Evolutionary conservation across 257 asterid genomes (phyloP), one percentile per base, ranked within the genome.

Genomic region (Nicotiana knightiana): DNA sequence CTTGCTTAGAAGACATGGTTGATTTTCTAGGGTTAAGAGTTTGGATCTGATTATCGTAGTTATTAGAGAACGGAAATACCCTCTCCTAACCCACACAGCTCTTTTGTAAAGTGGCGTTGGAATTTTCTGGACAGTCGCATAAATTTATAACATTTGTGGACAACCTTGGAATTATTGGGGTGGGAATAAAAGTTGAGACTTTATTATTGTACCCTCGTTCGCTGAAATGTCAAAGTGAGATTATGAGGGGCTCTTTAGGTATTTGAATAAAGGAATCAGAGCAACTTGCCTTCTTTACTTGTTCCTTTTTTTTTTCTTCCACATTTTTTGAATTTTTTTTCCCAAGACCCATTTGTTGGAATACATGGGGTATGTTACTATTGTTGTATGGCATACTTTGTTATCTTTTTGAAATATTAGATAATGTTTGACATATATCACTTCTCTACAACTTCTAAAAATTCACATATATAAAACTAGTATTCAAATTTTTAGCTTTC

Each of bases 1-100:
- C 79, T 73, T 73, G 79, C 79, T 73, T 48, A 21, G 79, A 48
- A 73, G 79, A 73, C 62, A 73, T 73, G 79, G 43, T 73, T 48
- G 62, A 48, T 48, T 48, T 43, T 73, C 12, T 73, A 73, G 79
- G 79, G 62, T 26, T 24, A 26, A 73, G 79, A 48, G 79, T 26
- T 48, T 71, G 62, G 79, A 73, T 73, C 79, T 73, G 79, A 58
- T 58, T 58, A 58, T 58, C 48, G 24, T 3, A 37, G 51, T 12
- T 0, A 53, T 12, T 53, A 11, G 37, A 66, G 13, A 32, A 32
- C 18, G 48, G 21, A 13, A 70, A 70, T 39, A 43, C 58, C 12
- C 10, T 73, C 79, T 48, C 62, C 59, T 13, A 15, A 73, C 79
- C 79, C 79, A 73, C 48, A 39, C 13, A 5, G 26, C 62, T 26